phyloP scores from a whole-genome alignment of 768 basidiomycete genomes.

The Omphalotus guepiniiformis region DNA sequence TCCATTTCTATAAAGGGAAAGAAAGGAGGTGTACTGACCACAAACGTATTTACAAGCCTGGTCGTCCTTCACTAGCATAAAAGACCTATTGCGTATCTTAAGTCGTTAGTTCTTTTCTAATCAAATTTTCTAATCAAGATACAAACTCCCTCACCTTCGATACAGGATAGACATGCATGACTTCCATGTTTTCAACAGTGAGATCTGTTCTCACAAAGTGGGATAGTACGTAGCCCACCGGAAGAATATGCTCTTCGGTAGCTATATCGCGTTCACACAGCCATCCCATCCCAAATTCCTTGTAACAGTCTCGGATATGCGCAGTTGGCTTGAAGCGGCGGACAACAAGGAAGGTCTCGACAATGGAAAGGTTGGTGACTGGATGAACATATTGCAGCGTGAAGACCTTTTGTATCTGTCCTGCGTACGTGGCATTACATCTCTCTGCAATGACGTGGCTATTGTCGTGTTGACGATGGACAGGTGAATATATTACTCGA shows the following conservation, averaged over 20 bases:
- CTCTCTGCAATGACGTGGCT: not conserved
- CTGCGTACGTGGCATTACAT: not conserved
- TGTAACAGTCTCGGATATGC: not conserved
- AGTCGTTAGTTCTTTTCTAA: no score
- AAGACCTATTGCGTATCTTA: no score
- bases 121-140: no score
- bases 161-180: not conserved
- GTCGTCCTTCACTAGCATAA: no score
- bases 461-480: not conserved
- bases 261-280: not conserved
- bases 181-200: not conserved
- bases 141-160: not conserved
- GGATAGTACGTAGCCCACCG: not conserved
- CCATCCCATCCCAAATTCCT: not conserved
- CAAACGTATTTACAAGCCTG: no score
- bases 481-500: not conserved
- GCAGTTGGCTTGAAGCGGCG: not conserved
- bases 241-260: not conserved
- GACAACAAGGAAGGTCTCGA: not conserved
- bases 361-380: not conserved
- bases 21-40: no score
- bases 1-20: no score
- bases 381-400: not conserved
- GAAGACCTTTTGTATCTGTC: not conserved
- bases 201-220: not conserved